Evolutionary conservation across 192 early-diverging fungal species (phyloP).

Genomic region (Backusella mclennaniae): DNA sequence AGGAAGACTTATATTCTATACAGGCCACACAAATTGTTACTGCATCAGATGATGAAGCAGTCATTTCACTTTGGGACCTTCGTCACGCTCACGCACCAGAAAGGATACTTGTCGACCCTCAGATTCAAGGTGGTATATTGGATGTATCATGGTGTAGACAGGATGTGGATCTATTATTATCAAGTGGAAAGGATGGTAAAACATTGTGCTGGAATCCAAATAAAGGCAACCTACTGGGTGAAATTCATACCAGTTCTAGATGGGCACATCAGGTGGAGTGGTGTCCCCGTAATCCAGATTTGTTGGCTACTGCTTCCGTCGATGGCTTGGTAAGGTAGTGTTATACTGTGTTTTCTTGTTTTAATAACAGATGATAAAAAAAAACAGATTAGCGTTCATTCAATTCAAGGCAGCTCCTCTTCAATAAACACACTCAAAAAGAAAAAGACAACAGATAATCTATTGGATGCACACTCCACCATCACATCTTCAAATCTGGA

Average conservation of each 20-base stretch:
- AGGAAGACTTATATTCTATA: background rate
- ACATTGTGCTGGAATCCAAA: slow-evolving; percentile 91
- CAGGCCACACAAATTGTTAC: slow-evolving; percentile 93
- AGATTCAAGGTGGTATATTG: slow-evolving; percentile 68
- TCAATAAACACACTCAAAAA: background rate
- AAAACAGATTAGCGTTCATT: background rate
- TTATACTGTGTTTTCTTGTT: background rate
- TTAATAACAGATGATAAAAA: background rate
- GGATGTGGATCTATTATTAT: slow-evolving; percentile 87
- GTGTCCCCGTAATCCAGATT: slow-evolving; percentile 92
- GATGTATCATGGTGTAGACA: slow-evolving; percentile 94
- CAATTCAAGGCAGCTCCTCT: background rate
- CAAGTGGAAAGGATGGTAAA: slow-evolving; percentile 92
- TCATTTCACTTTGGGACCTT: slow-evolving; percentile 93
- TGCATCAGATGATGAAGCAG: slow-evolving; percentile 72
- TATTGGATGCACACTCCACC: background rate
- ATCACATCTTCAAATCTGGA: background rate
- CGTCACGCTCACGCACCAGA: slow-evolving; percentile 93
- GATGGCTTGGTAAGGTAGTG: slow-evolving; percentile 68
- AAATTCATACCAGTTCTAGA: slow-evolving; percentile 79
- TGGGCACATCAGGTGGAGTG: slow-evolving; percentile 96
- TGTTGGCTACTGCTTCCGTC: slow-evolving; percentile 83
- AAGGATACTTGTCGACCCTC: slow-evolving; percentile 73
- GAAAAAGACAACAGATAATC: background rate
- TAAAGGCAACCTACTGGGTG: slow-evolving; percentile 79